Evolutionary conservation across 2,329 filamentous ascomycete genomes (phyloP).

Genomic region (Cadophora sp.): DNA sequence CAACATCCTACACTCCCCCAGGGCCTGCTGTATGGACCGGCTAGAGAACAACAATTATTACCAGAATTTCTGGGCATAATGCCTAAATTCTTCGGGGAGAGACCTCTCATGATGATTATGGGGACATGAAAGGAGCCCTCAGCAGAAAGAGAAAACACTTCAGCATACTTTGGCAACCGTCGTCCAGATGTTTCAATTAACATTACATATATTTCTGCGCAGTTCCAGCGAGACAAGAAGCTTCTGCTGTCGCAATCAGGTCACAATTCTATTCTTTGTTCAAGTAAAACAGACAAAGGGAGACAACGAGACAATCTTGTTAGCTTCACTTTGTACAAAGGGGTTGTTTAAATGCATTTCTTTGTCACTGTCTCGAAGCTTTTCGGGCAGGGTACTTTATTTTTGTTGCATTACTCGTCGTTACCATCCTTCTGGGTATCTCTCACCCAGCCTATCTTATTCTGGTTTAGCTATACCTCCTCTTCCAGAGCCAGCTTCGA

Average conservation of each 20-base stretch:
- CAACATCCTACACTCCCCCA: slow-evolving; percentile 38
- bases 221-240: not conserved
- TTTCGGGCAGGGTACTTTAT: not conserved
- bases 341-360: not conserved
- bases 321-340: not conserved
- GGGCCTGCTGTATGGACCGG: slow-evolving; percentile 41
- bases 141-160: no score
- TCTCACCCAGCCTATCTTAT: no score
- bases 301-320: not conserved
- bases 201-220: not conserved
- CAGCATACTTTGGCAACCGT: no score
- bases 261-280: not conserved
- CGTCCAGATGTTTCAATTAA: not conserved
- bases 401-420: not conserved
- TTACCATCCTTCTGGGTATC: no score
- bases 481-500: no score
- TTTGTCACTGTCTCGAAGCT: not conserved
- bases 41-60: not conserved
- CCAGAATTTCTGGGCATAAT: no score
- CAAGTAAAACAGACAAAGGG: not conserved
- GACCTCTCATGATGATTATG: not conserved
- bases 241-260: not conserved
- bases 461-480: no score
- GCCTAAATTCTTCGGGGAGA: not conserved
- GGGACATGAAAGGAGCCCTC: no score